These are phyloP conservation scores for Botrytis medusae DNA, from an alignment of 2,329 filamentous ascomycete genomes.

Conservation along the genomic window DNA sequence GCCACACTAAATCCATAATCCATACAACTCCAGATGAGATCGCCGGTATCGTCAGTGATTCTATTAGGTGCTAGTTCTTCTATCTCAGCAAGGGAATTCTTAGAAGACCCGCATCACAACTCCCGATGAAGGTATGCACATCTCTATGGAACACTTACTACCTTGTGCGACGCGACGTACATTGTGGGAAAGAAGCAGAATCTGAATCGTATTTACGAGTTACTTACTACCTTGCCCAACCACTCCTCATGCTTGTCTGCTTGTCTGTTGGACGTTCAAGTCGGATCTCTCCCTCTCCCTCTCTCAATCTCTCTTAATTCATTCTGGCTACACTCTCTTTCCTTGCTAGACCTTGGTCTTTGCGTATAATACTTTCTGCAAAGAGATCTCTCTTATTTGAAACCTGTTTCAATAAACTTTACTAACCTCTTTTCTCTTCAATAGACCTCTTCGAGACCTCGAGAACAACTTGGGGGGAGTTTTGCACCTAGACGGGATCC, in stretches of 20 bases:
- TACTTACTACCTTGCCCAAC: background rate
- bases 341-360: background rate
- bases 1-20: background rate
- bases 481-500: constrained; percentile 39
- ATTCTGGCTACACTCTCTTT: background rate
- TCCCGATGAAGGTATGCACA: constrained; percentile 40
- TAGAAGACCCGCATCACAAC: constrained; percentile 26
- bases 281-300: background rate
- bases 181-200: constrained; percentile 4
- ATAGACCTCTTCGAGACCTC: constrained; percentile 41
- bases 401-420: constrained; percentile 7
- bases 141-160: constrained; percentile 2
- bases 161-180: constrained; percentile 8
- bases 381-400: background rate
- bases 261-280: background rate
- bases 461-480: constrained; percentile 40
- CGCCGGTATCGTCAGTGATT: constrained; percentile 33
- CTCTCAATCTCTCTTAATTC: constrained; percentile 1
- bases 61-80: constrained; percentile 36
- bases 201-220: background rate
- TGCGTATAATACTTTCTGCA: background rate
- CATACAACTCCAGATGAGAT: constrained; percentile 37
- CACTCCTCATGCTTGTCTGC: background rate
- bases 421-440: constrained; percentile 31
- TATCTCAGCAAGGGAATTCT: constrained; percentile 37